phyloP scores from a whole-genome alignment of 768 basidiomycete genomes.

The Trametes cubensis region DNA sequence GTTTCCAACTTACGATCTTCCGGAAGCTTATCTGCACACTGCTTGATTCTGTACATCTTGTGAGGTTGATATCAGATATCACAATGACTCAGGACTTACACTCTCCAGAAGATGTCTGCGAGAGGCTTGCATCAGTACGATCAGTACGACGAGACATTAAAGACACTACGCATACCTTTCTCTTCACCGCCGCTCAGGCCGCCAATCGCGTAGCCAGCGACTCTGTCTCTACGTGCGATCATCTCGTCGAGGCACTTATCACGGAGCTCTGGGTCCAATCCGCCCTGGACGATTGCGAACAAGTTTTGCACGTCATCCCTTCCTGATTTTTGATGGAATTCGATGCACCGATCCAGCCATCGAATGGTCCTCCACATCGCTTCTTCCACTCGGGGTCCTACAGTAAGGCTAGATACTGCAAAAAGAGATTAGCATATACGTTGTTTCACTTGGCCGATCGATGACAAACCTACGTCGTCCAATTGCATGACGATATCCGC shows the following conservation, averaged over 20 bases:
- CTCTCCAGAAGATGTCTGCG: slow-evolving; percentile 79
- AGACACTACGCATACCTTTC: slow-evolving; percentile 58
- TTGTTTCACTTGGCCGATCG: slow-evolving; percentile 2
- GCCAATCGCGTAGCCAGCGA: slow-evolving; percentile 91
- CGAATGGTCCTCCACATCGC: slow-evolving; percentile 87
- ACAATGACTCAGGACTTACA: slow-evolving; percentile 49
- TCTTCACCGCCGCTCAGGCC: slow-evolving; percentile 91
- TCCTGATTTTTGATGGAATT: slow-evolving; percentile 69
- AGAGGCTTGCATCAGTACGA: neutral
- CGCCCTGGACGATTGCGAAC: slow-evolving; percentile 92
- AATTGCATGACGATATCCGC: slow-evolving; percentile 96
- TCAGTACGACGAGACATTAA: neutral
- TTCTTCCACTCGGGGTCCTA: slow-evolving; percentile 80
- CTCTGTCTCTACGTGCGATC: slow-evolving; percentile 70
- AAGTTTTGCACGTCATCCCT: slow-evolving; percentile 72
- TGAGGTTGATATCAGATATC: slow-evolving; percentile 12
- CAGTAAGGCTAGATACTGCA: slow-evolving; percentile 76
- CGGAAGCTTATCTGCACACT: slow-evolving; percentile 79
- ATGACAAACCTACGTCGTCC: slow-evolving; percentile 79
- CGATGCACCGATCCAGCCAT: slow-evolving; percentile 90
- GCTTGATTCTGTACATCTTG: slow-evolving; percentile 60
- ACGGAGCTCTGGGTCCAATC: slow-evolving; percentile 70
- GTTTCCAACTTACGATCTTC: slow-evolving; percentile 60
- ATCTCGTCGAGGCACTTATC: slow-evolving; percentile 81
- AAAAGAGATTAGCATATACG: neutral